Base-by-base conservation (phyloP, 768 basidiomycete genomes). In the Aureoboletus auriporus region DNA sequence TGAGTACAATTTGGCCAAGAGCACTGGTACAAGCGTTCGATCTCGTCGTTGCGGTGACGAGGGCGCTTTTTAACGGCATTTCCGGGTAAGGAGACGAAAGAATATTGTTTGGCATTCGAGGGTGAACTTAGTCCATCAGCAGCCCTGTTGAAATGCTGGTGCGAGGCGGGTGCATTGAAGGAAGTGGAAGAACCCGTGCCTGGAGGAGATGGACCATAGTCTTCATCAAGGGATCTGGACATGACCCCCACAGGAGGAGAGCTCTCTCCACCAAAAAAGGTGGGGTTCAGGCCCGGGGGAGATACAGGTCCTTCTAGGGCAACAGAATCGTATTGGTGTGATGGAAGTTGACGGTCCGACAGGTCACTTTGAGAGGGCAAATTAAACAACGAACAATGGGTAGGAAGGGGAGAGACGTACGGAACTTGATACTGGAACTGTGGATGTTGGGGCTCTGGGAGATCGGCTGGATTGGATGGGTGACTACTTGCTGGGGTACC, bases 21-120 rank as follows among this genome's bases (percentile, higher is more conserved):
- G 73, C 94, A 97, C 47, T 80, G 79, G 64, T 97, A 97, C 44
- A 95, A 70, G 26, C 94, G 82, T 69, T 96, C 93, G 56, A 97
- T 96, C 77, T 97, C 94, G 66, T 97, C 94, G 67, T 89, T 89
- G 38, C 89, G 77, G 55, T 89, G 75, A 10, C 89, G 76, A 14
- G 89, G 89, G 40, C 89, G 82, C 69, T 91, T 91, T 66, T 82
- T 86, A 49, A 91, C 79, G 13, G 83, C 74, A 58, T 89, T 89
- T 20, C 89, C 89, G 9, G 89, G 86, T 9, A 91, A 70, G 10
- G 86, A 76, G 36, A 91, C 86, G 54, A 91, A 91, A 1, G 87
- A 84, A 63, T 89, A 91, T 20, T 85, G 88, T 67, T 86, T 90
- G 57, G 71, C 73, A 59, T 75, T 77, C 36, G 71, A 59, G 44